Evolutionary conservation across 495 filamentous ascomycete genomes (phyloP).

Genomic region (Aspergillus coremiiformis): DNA sequence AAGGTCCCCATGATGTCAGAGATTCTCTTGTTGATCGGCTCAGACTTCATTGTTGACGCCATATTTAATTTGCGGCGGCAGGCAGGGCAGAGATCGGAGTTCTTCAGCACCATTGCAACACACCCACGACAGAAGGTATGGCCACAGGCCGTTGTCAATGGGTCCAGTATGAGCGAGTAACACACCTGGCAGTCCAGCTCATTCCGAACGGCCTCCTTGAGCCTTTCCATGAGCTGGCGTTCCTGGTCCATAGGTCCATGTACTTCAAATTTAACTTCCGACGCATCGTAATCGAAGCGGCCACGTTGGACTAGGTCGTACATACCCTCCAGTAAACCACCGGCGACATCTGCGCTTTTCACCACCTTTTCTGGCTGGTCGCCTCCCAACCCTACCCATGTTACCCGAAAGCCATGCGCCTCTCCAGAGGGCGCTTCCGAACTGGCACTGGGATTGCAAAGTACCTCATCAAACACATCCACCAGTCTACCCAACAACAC

Average conservation of each 20-base stretch:
- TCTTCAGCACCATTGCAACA: slow-evolving; percentile 63
- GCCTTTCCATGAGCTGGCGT: slow-evolving; percentile 30
- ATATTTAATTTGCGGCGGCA: slow-evolving; percentile 64
- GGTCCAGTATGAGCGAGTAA: slow-evolving; percentile 69
- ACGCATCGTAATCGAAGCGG: slow-evolving; percentile 25
- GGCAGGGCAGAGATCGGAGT: slow-evolving; percentile 68
- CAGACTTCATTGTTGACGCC: slow-evolving; percentile 43
- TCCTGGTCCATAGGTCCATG: slow-evolving; percentile 40
- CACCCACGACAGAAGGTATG: slow-evolving; percentile 85
- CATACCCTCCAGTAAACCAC: slow-evolving; percentile 21
- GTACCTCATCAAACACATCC: slow-evolving; percentile 45
- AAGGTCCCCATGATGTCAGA: slow-evolving; percentile 51
- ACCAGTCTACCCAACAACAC: slow-evolving; percentile 63
- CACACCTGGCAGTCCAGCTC: slow-evolving; percentile 88
- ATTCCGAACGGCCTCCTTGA: slow-evolving; percentile 52
- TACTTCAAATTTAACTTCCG: slow-evolving; percentile 47
- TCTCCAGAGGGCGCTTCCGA: slow-evolving; percentile 14
- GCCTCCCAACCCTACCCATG: slow-evolving; percentile 36
- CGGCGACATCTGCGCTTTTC: slow-evolving; percentile 13
- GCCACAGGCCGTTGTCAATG: slow-evolving; percentile 76
- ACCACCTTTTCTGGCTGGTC: slow-evolving; percentile 22
- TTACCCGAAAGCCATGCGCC: slow-evolving; percentile 30
- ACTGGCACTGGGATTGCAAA: not conserved
- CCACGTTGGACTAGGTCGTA: slow-evolving; percentile 28
- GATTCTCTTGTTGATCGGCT: slow-evolving; percentile 57